Evolutionary conservation across 192 early-diverging fungal species (phyloP).

Genomic region (Linnemannia hyalina): DNA sequence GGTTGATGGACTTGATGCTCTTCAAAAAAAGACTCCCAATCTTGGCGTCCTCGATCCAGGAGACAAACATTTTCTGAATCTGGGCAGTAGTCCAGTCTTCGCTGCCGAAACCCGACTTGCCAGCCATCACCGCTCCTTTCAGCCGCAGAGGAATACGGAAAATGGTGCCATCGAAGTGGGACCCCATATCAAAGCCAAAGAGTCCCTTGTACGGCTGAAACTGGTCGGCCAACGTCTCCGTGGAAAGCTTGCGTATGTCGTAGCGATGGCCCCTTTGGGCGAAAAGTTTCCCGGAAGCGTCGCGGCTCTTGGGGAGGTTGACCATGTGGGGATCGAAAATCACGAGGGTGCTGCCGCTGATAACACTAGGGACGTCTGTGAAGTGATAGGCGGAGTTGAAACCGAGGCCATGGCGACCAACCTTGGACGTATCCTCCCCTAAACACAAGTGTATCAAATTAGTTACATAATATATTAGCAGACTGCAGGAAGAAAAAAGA

Average conservation of each 20-base stretch:
- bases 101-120: background rate
- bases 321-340: conserved; percentile 39
- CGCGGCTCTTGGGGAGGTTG: background rate
- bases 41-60: background rate
- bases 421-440: background rate
- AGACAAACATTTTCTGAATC: background rate
- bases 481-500: no score
- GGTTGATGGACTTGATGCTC: background rate
- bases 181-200: conserved; percentile 18
- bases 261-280: background rate
- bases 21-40: conserved; percentile 11
- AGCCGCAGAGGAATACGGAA: conserved; percentile 37
- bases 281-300: background rate
- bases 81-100: background rate
- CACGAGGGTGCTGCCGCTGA: conserved; percentile 17
- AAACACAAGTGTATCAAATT: background rate
- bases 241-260: background rate
- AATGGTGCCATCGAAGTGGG: conserved; percentile 25
- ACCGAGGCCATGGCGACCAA: conserved; percentile 13
- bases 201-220: conserved; percentile 22
- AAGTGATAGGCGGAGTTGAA: conserved; percentile 39
- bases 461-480: background rate
- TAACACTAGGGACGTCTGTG: conserved; percentile 36
- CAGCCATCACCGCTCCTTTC: background rate
- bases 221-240: conserved; percentile 4